A percentile compares a stretch with the other conserved stretches of the same genome.
phyloP scores from a whole-genome alignment of 2,329 filamentous ascomycete genomes.

The Phoma sp. region DNA sequence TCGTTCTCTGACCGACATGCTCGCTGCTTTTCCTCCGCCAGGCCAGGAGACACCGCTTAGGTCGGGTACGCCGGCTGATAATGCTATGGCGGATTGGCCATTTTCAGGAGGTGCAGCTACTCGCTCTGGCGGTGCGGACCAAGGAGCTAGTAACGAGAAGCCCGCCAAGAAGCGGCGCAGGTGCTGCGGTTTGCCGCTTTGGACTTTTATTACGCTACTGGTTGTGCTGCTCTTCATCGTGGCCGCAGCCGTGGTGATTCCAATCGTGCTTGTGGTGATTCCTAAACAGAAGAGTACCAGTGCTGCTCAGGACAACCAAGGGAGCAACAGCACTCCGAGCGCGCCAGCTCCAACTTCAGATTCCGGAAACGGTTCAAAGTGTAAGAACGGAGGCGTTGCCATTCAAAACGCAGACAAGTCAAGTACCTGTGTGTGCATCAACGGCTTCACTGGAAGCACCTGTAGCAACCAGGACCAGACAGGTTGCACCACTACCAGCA shows the following conservation, averaged over 20 bases:
- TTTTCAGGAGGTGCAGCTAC: slow-evolving; percentile 19
- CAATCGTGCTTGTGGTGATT: slow-evolving; percentile 68
- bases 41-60: slow-evolving; percentile 53
- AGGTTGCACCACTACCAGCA: slow-evolving; percentile 62
- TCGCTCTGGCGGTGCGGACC: slow-evolving; percentile 9
- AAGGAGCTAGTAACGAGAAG: slow-evolving; percentile 29
- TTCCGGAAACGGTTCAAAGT: slow-evolving; percentile 54
- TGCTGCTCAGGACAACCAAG: slow-evolving; percentile 27
- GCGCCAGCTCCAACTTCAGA: slow-evolving; percentile 29
- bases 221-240: slow-evolving; percentile 74
- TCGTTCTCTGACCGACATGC: slow-evolving; percentile 65
- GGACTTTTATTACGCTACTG: slow-evolving; percentile 72
- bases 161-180: slow-evolving; percentile 58
- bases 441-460: slow-evolving; percentile 76
- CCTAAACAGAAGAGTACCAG: slow-evolving; percentile 53
- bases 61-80: slow-evolving; percentile 39
- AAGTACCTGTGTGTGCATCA: slow-evolving; percentile 87
- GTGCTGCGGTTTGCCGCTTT: slow-evolving; percentile 84
- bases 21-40: slow-evolving; percentile 69
- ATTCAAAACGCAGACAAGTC: slow-evolving; percentile 66
- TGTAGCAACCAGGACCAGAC: slow-evolving; percentile 59
- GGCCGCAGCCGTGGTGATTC: slow-evolving; percentile 82
- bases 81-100: slow-evolving; percentile 39
- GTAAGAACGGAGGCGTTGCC: slow-evolving; percentile 81
- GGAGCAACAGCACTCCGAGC: slow-evolving; percentile 24